These are phyloP conservation scores for Cicer bijugum DNA, from an alignment of 306 rosid genomes.

Conservation along the genomic window DNA sequence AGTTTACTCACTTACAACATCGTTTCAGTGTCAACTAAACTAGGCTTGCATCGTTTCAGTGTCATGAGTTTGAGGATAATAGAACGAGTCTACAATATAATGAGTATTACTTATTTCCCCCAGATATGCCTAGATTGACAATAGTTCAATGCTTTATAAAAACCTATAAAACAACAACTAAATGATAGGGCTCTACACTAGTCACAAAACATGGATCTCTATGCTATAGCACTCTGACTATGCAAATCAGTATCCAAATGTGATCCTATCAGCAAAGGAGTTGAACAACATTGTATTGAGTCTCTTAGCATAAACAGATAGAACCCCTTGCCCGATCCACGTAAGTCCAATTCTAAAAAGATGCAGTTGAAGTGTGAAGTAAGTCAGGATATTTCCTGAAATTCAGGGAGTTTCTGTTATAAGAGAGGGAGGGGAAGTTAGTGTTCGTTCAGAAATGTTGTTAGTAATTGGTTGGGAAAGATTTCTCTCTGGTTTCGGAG, in stretches of 20 bases:
- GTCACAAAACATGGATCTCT: neutral
- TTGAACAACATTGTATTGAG: neutral
- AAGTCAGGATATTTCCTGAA: too few relatives aligned
- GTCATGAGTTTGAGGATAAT: neutral
- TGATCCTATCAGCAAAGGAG: neutral
- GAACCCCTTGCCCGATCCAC: too few relatives aligned
- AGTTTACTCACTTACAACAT: neutral
- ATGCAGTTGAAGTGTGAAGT: too few relatives aligned
- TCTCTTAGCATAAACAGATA: neutral
- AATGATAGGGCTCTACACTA: neutral
- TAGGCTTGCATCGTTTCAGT: neutral
- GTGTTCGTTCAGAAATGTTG: too few relatives aligned
- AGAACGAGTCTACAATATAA: neutral
- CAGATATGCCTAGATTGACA: neutral
- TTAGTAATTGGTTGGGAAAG: too few relatives aligned
- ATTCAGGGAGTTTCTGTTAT: too few relatives aligned
- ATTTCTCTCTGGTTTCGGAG: too few relatives aligned
- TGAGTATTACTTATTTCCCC: neutral
- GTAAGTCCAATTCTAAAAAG: too few relatives aligned
- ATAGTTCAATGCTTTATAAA: neutral
- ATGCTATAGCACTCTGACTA: neutral
- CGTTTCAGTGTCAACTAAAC: too few relatives aligned
- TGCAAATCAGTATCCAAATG: neutral
- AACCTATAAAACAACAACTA: neutral
- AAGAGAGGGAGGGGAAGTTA: too few relatives aligned